phyloP scores from a whole-genome alignment of 1,284 basidiomycete species.

The Trichosporon sp. region DNA sequence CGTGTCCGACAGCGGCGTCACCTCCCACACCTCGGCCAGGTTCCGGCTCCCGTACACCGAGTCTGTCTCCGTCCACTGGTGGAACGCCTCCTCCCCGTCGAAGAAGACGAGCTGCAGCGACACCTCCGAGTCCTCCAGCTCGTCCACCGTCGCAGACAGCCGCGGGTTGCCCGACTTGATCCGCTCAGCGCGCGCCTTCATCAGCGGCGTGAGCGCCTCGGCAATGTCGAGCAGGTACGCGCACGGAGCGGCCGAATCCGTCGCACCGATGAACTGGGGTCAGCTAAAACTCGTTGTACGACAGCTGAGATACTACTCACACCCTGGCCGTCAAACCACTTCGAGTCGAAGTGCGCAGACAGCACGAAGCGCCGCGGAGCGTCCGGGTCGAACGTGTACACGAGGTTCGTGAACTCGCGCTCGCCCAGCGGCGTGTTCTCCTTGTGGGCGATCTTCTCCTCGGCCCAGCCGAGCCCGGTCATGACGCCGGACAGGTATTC shows the following conservation, averaged over 20 bases:
- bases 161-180: constrained; percentile 51
- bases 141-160: constrained; percentile 52
- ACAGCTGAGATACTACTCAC: constrained; percentile 3
- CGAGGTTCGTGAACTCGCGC: constrained; percentile 80
- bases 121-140: constrained; percentile 70
- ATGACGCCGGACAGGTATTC: constrained; percentile 69
- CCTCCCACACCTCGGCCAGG: constrained; percentile 75
- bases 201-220: constrained; percentile 66
- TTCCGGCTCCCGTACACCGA: constrained; percentile 92
- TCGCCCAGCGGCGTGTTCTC: constrained; percentile 76
- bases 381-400: constrained; percentile 87
- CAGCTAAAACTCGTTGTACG: neutral
- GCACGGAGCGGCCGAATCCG: constrained; percentile 93
- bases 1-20: constrained; percentile 59
- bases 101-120: constrained; percentile 95
- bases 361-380: constrained; percentile 78
- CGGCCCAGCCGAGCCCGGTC: constrained; percentile 70
- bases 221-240: constrained; percentile 89
- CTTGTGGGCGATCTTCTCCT: constrained; percentile 60
- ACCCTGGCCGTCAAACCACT: constrained; percentile 62
- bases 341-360: constrained; percentile 93
- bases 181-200: constrained; percentile 61
- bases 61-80: constrained; percentile 81
- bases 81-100: constrained; percentile 96
- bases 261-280: constrained; percentile 86